Base-by-base conservation (phyloP, 495 filamentous ascomycete genomes). In the Friedmanniomyces simplex region DNA sequence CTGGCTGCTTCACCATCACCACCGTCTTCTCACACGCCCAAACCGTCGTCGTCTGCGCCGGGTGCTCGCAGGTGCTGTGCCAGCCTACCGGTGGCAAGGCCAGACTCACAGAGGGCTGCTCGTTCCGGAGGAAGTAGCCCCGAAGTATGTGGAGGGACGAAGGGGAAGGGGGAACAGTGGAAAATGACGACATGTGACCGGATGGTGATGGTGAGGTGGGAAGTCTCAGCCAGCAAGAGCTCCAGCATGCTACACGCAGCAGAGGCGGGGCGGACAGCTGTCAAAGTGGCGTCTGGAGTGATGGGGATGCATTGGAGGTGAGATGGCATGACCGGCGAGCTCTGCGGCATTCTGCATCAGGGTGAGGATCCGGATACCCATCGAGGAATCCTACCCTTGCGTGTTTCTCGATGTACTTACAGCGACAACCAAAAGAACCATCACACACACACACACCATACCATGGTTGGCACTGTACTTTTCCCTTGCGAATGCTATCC, bases 11-110 rank as follows among this genome's bases (percentile, higher is more conserved):
- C 86, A 96, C 89, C 69, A 98, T 98, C 83, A 98, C 93, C 71
- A 96, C 91, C 73, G 93, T 98, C 75, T 98, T 96, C 87, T 96
- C 91, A 58, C 93, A 98, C 82, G 93, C 93, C 73, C 93, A 98
- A 80, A 98, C 93, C 71, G 93, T 98, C 73, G 93, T 98, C 75
- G 91, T 96, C 80, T 98, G 93, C 82, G 88, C 88, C 69, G 91
- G 91, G 63, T 96, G 91, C 85, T 91, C 89, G 58, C 95, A 89
- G 64, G 88, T 93, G 55, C 87, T 96, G 48, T 97, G 93, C 85
- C 93, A 98, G 75, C 93, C 93, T 60, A 98, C 93, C 61, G 93
- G 93, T 80, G 88, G 93, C 63, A 98, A 98, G 81, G 93, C 93
- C 66, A 75, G 93, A 67, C 79, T 98, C 66, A 98, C 93, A 54